Evolutionary conservation across 2,329 filamentous ascomycete genomes (phyloP).

Genomic region (Zymoseptoria pseudotritici): DNA sequence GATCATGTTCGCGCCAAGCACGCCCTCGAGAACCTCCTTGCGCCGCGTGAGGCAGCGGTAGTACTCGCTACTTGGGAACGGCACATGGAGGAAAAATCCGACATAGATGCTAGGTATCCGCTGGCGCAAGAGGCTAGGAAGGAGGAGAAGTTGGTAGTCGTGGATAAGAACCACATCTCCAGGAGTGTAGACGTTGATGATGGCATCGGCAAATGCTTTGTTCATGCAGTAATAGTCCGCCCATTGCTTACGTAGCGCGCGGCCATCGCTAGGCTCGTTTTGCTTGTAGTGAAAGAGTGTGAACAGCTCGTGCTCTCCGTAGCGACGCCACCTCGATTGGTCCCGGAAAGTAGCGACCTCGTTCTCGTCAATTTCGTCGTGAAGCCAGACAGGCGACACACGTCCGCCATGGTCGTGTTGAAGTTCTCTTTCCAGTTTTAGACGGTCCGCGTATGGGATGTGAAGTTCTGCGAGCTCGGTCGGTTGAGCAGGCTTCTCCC

Average conservation of each 20-base stretch:
- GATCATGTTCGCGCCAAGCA: slow-evolving; percentile 84
- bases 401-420: slow-evolving; percentile 65
- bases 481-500: slow-evolving; percentile 29
- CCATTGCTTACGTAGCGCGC: slow-evolving; percentile 76
- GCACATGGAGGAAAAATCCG: slow-evolving; percentile 87
- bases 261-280: slow-evolving; percentile 79
- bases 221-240: slow-evolving; percentile 91
- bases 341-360: slow-evolving; percentile 68
- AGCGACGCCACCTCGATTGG: slow-evolving; percentile 79
- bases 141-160: slow-evolving; percentile 85
- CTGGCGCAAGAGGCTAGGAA: slow-evolving; percentile 83
- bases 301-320: slow-evolving; percentile 86
- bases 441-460: slow-evolving; percentile 63
- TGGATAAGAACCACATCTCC: slow-evolving; percentile 90
- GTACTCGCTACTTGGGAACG: slow-evolving; percentile 94
- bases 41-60: slow-evolving; percentile 79
- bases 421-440: slow-evolving; percentile 66
- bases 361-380: slow-evolving; percentile 62
- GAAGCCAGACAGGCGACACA: slow-evolving; percentile 83
- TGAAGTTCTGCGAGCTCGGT: slow-evolving; percentile 58
- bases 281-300: slow-evolving; percentile 95
- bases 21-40: slow-evolving; percentile 83
- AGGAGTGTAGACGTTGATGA: slow-evolving; percentile 80
- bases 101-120: slow-evolving; percentile 84
- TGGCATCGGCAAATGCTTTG: slow-evolving; percentile 81